Evolutionary conservation across 352 stramenopile genomes (phyloP), one percentile per base, ranked within the genome.

Genomic region (Aphanomyces stellatus): DNA sequence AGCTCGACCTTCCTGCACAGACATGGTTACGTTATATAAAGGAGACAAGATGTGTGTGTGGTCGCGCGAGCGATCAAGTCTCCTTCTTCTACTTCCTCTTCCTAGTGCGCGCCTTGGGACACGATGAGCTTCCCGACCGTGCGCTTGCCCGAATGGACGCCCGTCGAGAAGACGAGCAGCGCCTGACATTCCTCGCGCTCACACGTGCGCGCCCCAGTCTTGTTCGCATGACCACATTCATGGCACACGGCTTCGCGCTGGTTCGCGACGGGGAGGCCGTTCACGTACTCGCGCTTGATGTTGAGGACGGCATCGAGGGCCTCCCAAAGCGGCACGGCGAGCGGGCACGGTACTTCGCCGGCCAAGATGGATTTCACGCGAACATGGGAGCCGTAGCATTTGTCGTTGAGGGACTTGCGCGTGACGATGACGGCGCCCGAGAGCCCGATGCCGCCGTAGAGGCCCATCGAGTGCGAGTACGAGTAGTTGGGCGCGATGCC

Each of bases 401-500:
- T 88, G 51, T 79, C 78, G 65, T 91, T 91, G 33, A 91, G 66
- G 35, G 81, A 84, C 68, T 88, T 88, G 41, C 83, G 78, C 4
- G 83, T 88, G 53, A 81, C 87, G 51, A 91, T 90, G 34, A 90
- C 73, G 11, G 76, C 83, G 53, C 83, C 79, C 4, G 78, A 82
- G 51, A 91, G 72, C 0, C 81, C 82, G 55, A 89, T 87, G 34
- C 82, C 82, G 25, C 80, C 82, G 69, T 89, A 91, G 8, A 91
- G 72, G 0, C 82, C 82, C 53, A 80, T 81, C 56, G 80, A 89
- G 70, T 91, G 82, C 51, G 79, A 88, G 72, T 91, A 91, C 63
- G 80, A 89, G 71, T 89, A 91, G 68, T 91, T 91, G 10, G 83
- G 81, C 1, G 81, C 83, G 62, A 90, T 69, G 19, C 81, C 81